Percentiles rank a stretch among this genome's conserved stretches.
phyloP scores from a whole-genome alignment of 345 rosid genomes.

The Hibiscus mutabilis region DNA sequence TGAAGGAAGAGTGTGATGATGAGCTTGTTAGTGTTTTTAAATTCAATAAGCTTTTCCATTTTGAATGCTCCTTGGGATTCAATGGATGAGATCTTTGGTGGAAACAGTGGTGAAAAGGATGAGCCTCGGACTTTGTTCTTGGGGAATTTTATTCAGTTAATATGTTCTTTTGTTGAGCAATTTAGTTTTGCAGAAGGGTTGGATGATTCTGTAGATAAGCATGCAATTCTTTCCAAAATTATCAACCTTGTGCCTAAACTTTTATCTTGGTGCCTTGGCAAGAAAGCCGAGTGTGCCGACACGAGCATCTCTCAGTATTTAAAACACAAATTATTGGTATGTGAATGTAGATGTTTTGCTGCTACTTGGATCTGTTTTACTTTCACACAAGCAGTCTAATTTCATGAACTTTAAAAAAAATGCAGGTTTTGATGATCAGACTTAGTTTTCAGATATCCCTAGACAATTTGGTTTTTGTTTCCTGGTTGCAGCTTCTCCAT shows the following conservation, averaged over 20 bases:
- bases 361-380: not conserved
- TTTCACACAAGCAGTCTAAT: not conserved
- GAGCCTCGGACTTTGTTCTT: constrained; percentile 36
- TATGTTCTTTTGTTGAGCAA: constrained; percentile 63
- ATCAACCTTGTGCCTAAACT: constrained; percentile 50
- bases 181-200: constrained; percentile 21
- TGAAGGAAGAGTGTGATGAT: constrained; percentile 38
- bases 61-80: constrained; percentile 44
- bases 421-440: constrained; percentile 78
- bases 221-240: constrained; percentile 29
- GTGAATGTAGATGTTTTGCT: constrained; percentile 7
- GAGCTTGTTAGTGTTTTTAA: constrained; percentile 35
- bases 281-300: constrained; percentile 27
- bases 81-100: constrained; percentile 31
- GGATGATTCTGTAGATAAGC: constrained; percentile 24
- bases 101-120: constrained; percentile 16
- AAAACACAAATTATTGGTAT: constrained; percentile 78
- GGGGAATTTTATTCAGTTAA: constrained; percentile 62
- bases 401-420: constrained; percentile 2
- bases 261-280: constrained; percentile 51
- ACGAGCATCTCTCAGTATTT: constrained; percentile 45
- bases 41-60: constrained; percentile 38
- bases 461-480: constrained; percentile 29
- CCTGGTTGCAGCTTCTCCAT: constrained; percentile 75
- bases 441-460: constrained; percentile 45